phyloP scores from a whole-genome alignment of 331 rosid genomes.

The Acacia concinna region DNA sequence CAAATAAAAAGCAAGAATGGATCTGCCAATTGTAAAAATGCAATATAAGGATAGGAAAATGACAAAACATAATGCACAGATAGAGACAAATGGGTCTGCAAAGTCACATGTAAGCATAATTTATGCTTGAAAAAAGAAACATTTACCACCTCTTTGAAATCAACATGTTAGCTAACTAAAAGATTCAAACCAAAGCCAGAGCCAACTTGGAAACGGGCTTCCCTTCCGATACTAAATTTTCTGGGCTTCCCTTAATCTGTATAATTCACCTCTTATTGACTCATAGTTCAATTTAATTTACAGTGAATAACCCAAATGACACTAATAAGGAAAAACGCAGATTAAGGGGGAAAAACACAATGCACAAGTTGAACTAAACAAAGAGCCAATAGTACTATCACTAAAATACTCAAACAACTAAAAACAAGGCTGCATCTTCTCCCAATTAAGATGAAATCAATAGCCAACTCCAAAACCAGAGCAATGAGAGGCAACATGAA shows the following conservation, averaged over 20 bases:
- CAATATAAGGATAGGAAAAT: too few relatives aligned
- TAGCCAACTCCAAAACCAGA: conserved; percentile 19
- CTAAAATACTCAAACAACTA: conserved; percentile 38
- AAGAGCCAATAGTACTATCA: conserved; percentile 40
- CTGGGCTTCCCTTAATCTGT: too few relatives aligned
- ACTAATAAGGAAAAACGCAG: conserved; percentile 38
- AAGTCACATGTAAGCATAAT: too few relatives aligned
- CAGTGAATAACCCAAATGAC: conserved; percentile 21
- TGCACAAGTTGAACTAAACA: conserved; percentile 2
- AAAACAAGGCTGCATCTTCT: conserved; percentile 16
- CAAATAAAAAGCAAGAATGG: too few relatives aligned
- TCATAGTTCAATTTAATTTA: conserved; percentile 3
- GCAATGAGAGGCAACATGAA: conserved; percentile 15
- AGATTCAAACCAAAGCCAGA: too few relatives aligned
- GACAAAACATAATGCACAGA: too few relatives aligned
- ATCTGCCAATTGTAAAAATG: too few relatives aligned
- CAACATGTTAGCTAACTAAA: conserved; percentile 50
- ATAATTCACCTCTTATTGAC: conserved; percentile 35
- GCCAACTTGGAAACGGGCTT: too few relatives aligned
- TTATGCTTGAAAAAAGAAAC: conserved; percentile 33
- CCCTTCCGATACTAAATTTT: too few relatives aligned
- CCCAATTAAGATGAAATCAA: conserved; percentile 31
- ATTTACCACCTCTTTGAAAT: conserved; percentile 54
- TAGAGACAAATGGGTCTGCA: too few relatives aligned
- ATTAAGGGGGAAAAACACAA: too few relatives aligned